Conservation (phyloP, 2,329 filamentous ascomycete genomes). For the Dothideomycetes sp. region DNA sequence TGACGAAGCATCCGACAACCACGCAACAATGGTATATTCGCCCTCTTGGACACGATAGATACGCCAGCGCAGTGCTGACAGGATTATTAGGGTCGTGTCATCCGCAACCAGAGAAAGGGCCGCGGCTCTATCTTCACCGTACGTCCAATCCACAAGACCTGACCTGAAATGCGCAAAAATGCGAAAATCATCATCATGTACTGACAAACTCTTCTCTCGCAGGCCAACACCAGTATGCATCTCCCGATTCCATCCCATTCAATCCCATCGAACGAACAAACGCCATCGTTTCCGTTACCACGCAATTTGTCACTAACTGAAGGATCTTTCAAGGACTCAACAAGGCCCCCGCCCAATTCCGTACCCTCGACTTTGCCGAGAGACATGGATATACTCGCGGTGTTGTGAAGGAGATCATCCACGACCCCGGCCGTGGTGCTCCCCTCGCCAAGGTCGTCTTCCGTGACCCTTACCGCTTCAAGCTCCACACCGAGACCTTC, state of each 20-base stretch:
- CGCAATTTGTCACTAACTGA: conserved; percentile 6
- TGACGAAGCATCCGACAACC: too few relatives aligned
- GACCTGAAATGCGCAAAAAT: background rate
- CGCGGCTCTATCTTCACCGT: conserved; percentile 67
- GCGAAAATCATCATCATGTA: conserved; percentile 5
- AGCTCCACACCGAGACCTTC: conserved; percentile 97
- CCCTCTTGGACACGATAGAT: too few relatives aligned
- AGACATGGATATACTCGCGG: conserved; percentile 91
- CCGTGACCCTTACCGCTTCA: conserved; percentile 97
- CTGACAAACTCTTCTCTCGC: conserved; percentile 36
- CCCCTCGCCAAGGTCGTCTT: conserved; percentile 94
- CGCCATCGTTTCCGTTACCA: too few relatives aligned
- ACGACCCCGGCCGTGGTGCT: conserved; percentile 96
- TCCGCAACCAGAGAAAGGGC: conserved; percentile 67
- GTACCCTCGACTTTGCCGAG: conserved; percentile 76
- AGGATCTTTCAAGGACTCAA: conserved; percentile 68
- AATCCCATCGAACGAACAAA: conserved; percentile 13
- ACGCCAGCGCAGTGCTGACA: too few relatives aligned
- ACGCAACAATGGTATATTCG: too few relatives aligned
- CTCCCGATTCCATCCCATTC: background rate
- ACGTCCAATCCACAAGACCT: conserved; percentile 4
- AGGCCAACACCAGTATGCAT: conserved; percentile 17
- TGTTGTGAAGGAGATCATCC: conserved; percentile 97
- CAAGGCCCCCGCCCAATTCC: conserved; percentile 93
- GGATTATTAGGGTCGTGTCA: conserved; percentile 51